These are phyloP conservation scores for Hanseniaspora taiwanica DNA, from an alignment of 805 yeast genomes.

Conservation along the genomic window DNA sequence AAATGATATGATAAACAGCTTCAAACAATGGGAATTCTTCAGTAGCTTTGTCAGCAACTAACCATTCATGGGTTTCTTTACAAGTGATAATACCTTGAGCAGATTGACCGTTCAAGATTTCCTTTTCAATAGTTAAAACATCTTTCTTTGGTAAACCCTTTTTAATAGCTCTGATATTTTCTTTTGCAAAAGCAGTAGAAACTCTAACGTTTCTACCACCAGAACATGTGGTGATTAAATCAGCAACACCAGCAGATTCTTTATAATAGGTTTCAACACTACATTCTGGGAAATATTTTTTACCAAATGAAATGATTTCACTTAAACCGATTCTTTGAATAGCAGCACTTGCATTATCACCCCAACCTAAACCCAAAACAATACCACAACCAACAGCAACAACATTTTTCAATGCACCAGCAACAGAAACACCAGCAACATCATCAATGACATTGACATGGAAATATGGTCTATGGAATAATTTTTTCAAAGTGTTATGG, in stretches of 20 bases:
- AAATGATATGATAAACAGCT: constrained; percentile 69
- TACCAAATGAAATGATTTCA: constrained; percentile 81
- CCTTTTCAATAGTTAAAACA: constrained; percentile 75
- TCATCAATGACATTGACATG: constrained; percentile 88
- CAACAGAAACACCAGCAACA: constrained; percentile 90
- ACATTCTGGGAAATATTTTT: constrained; percentile 65
- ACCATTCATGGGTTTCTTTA: constrained; percentile 80
- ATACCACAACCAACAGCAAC: constrained; percentile 95
- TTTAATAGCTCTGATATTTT: constrained; percentile 26
- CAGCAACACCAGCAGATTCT: constrained; percentile 97
- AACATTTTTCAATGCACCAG: constrained; percentile 94
- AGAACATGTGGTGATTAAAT: constrained; percentile 90
- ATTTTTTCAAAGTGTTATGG: constrained; percentile 52
- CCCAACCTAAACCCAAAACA: constrained; percentile 97
- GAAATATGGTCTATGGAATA: constrained; percentile 97
- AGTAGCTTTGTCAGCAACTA: constrained; percentile 32
- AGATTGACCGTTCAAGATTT: constrained; percentile 83
- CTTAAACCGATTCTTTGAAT: constrained; percentile 90
- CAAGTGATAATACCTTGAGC: constrained; percentile 93
- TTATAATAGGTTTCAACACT: constrained; percentile 72
- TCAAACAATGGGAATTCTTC: constrained; percentile 60
- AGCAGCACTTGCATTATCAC: constrained; percentile 96
- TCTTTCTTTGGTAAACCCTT: constrained; percentile 26
- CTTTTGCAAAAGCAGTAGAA: constrained; percentile 71
- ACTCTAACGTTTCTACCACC: constrained; percentile 96